Conservation (phyloP, 2,329 filamentous ascomycete species). For the Hypoxylon sp. region DNA sequence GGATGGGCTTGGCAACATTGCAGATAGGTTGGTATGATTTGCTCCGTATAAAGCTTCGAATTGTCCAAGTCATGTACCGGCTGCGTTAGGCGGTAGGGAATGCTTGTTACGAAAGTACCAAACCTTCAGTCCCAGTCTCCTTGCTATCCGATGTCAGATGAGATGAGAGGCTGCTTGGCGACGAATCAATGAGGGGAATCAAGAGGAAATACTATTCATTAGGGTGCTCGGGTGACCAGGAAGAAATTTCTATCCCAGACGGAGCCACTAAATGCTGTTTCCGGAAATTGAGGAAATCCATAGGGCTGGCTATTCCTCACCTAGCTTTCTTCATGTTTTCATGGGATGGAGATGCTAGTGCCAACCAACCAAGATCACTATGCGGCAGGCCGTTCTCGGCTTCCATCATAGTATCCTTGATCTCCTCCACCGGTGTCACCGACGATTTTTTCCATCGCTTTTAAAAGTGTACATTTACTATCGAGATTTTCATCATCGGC, state of each 20-base stretch:
- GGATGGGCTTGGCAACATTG: not conserved
- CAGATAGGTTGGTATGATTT: not conserved
- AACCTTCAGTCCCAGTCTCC: constrained; percentile 24
- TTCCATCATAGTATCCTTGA: constrained; percentile 28
- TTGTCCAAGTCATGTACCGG: not conserved
- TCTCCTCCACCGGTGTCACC: constrained; percentile 41
- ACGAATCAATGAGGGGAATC: constrained; percentile 23
- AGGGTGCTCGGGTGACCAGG: constrained; percentile 35
- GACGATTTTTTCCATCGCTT: constrained; percentile 31
- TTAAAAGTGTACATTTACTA: constrained; percentile 14
- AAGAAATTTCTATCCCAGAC: constrained; percentile 30
- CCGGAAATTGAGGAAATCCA: constrained; percentile 19
- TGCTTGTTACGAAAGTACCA: constrained; percentile 9
- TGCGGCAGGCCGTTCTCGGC: constrained; percentile 34
- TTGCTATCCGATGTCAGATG: constrained; percentile 19
- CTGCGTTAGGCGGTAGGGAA: no score
- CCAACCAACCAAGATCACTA: constrained; percentile 22
- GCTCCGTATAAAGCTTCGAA: not conserved
- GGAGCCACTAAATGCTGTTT: constrained; percentile 24
- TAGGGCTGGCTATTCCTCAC: constrained; percentile 30
- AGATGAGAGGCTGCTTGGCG: constrained; percentile 13
- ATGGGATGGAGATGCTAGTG: constrained; percentile 26
- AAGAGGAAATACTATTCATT: constrained; percentile 13
- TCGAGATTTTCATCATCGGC: not conserved
- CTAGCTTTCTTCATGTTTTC: constrained; percentile 19